Evolutionary conservation across 2,329 filamentous ascomycete genomes (phyloP), one percentile per base, ranked within the genome.

Genomic region (Metarhizium robertsii): DNA sequence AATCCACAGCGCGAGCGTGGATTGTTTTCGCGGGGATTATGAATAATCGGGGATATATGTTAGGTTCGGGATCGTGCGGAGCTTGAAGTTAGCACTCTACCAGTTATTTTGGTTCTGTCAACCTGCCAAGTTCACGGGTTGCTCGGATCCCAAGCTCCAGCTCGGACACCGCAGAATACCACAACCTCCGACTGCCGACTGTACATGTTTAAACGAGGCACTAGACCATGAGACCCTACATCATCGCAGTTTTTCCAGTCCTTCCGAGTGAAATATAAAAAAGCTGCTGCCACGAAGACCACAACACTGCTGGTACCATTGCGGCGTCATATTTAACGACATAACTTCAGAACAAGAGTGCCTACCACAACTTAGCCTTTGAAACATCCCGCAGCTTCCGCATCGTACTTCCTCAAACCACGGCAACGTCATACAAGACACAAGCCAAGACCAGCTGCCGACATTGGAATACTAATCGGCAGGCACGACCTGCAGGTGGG

Each of bases 121-220:
- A 48, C 45, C 16, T 29, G 42, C 6, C 13, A 29, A 46, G 10
- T 4, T 34, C 34, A 42, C 52, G 55, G 55, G 18, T 46, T 51
- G 30, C 13, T 56, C 55, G 55, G 55, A 51, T 47, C 20, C 6
- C 20, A 18, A 20, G 52, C 52, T 34, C 48, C 55, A 47, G 20
- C 47, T 25, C 52, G 52, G 47, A 40, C 55, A 38, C 16, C 20
- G 52, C 40, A 32, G 48, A 40, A 16, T 36, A 34, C 34, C 14
- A 34, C 18, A 56, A 32, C 6, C 10, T 36, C 47, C 55, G 34
- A 45, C 30, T 4, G 11, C 50, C 47, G 40, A 47, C 32, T 20
- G 25, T 7, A 25, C 18, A 25, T 25, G 25, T 4, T 25, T 4
- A 25, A 25, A 25, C 25, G 3, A 25, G 25, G 25, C 25, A 25